Conservation (phyloP, 345 rosid species). For the Erysimum cheiranthoides region DNA sequence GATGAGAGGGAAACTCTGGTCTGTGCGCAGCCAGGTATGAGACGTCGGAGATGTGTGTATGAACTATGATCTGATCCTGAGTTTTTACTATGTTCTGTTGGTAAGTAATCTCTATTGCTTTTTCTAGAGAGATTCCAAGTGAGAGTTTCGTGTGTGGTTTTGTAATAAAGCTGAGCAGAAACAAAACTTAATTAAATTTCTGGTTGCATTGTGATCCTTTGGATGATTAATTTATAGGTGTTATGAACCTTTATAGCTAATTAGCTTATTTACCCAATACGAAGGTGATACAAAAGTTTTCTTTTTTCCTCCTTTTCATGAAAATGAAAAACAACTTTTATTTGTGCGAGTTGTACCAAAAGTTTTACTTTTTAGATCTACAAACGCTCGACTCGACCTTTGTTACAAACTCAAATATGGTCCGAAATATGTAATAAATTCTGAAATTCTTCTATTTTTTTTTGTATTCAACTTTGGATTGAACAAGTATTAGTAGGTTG, state of each 20-base stretch:
- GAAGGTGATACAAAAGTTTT: not conserved
- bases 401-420: constrained; percentile 22
- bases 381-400: not conserved
- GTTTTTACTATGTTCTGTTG: constrained; percentile 20
- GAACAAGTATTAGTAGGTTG: constrained; percentile 25
- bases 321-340: not conserved
- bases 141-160: constrained; percentile 38
- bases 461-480: constrained; percentile 8
- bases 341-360: constrained; percentile 27
- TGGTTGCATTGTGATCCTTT: constrained; percentile 31
- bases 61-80: constrained; percentile 11
- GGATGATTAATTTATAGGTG: constrained; percentile 8
- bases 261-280: not conserved
- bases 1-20: not conserved
- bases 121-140: constrained; percentile 26
- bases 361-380: not conserved
- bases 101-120: constrained; percentile 30
- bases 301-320: not conserved
- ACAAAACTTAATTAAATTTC: constrained; percentile 6
- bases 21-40: constrained; percentile 8
- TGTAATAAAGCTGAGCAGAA: constrained; percentile 39
- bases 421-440: not conserved
- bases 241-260: not conserved
- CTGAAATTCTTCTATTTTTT: not conserved
- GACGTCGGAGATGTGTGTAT: constrained; percentile 24